A percentile compares a stretch with the other conserved stretches of the same genome.
Evolutionary conservation across 2,329 filamentous ascomycete genomes (phyloP).

Genomic region (Penicillium sp.): DNA sequence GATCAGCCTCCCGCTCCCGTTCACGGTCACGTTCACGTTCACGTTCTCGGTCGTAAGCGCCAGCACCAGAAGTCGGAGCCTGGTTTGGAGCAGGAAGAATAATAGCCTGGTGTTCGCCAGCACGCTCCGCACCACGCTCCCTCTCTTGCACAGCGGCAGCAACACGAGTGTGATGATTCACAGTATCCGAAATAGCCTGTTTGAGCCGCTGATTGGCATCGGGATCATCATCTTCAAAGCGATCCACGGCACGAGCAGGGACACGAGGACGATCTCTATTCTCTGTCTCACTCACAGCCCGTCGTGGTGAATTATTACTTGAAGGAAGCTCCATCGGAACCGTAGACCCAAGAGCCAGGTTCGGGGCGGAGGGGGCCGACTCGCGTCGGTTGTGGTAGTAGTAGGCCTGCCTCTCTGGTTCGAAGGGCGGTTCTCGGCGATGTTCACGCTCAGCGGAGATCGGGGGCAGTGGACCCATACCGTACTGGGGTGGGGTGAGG

Average conservation of each 20-base stretch:
- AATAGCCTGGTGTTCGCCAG: conserved; percentile 10
- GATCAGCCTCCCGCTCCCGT: conserved; percentile 21
- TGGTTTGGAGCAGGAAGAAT: not conserved
- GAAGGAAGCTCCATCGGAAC: conserved; percentile 20
- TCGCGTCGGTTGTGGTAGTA: conserved; percentile 22
- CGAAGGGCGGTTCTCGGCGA: conserved; percentile 1
- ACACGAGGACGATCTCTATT: conserved; percentile 13
- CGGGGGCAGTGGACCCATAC: conserved; percentile 9
- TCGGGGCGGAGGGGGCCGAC: conserved; percentile 27
- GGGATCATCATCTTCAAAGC: conserved; percentile 37
- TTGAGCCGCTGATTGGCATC: conserved; percentile 43
- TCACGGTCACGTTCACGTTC: conserved; percentile 8
- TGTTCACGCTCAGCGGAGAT: conserved; percentile 18
- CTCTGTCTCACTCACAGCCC: conserved; percentile 42
- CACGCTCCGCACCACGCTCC: conserved; percentile 26
- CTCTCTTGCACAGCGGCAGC: conserved; percentile 36
- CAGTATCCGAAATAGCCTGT: conserved; percentile 46
- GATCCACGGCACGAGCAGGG: not conserved
- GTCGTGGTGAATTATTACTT: conserved; percentile 33
- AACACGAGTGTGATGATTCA: conserved; percentile 40
- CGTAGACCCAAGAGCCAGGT: conserved; percentile 23
- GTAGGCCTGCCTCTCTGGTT: conserved; percentile 5
- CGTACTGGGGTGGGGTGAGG: not conserved
- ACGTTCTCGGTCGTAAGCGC: conserved; percentile 4
- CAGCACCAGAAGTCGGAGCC: not conserved